These are phyloP conservation scores for Solanum sitiens DNA, from an alignment of 257 asterid genomes.

Conservation along the genomic window DNA sequence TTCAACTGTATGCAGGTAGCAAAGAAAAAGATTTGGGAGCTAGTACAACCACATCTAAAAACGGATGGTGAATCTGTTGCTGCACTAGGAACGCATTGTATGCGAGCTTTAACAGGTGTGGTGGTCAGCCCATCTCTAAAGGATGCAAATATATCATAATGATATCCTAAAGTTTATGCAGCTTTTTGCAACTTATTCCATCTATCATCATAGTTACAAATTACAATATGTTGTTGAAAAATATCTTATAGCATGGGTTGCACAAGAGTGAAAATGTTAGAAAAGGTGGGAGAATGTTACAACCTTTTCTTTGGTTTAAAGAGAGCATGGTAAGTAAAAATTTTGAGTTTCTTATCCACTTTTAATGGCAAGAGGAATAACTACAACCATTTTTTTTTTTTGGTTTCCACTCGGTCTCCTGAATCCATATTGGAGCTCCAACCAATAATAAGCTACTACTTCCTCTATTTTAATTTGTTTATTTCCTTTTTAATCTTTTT, in stretches of 20 bases:
- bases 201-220: not conserved
- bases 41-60: conserved; percentile 69
- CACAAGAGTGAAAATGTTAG: not conserved
- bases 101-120: conserved; percentile 64
- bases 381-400: not conserved
- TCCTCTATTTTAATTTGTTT: not conserved
- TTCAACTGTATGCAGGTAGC: conserved; percentile 43
- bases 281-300: not conserved
- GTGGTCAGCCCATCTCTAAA: conserved; percentile 42
- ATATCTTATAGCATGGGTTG: not conserved
- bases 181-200: not conserved
- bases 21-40: conserved; percentile 93
- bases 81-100: conserved; percentile 35
- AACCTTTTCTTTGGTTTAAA: not conserved
- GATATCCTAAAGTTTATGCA: not conserved
- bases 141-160: conserved; percentile 65
- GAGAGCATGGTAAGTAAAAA: not conserved
- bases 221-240: not conserved
- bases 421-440: no score
- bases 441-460: not conserved
- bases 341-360: not conserved
- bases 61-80: conserved; percentile 57
- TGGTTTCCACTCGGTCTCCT: no score
- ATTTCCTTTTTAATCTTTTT: not conserved
- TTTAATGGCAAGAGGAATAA: not conserved